Conservation (phyloP, 805 yeast species). For the Zygosaccharomyces bailii region DNA sequence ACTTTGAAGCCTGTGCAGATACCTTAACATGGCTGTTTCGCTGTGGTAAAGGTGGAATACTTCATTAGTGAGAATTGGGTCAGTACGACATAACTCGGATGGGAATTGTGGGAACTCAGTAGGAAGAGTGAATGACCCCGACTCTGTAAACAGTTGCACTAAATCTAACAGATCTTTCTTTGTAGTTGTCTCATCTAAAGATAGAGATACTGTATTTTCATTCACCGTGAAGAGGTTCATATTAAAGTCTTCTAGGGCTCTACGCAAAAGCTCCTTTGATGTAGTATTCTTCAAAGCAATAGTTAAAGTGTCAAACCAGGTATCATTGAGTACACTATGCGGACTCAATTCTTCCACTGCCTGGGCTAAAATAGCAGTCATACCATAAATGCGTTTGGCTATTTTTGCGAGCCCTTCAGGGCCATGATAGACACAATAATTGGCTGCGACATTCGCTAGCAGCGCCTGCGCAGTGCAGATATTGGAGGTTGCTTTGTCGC, state of each 20-base stretch:
- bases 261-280: constrained; percentile 48
- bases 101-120: constrained; percentile 50
- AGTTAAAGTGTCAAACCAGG: constrained; percentile 87
- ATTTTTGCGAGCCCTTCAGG: constrained; percentile 78
- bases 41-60: constrained; percentile 88
- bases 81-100: constrained; percentile 49
- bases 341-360: constrained; percentile 41
- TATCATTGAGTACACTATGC: constrained; percentile 52
- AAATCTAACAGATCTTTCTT: constrained; percentile 56
- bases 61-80: constrained; percentile 58
- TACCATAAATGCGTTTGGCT: constrained; percentile 70
- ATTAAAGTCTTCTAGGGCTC: constrained; percentile 58
- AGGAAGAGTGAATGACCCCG: constrained; percentile 15
- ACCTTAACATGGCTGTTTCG: constrained; percentile 92
- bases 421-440: constrained; percentile 96
- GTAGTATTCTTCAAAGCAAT: constrained; percentile 48
- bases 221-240: constrained; percentile 75
- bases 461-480: constrained; percentile 98
- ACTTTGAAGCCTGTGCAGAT: constrained; percentile 76
- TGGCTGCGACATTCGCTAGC: constrained; percentile 91
- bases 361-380: constrained; percentile 67
- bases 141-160: constrained; percentile 53
- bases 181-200: constrained; percentile 86
- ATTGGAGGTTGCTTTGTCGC: constrained; percentile 97
- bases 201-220: constrained; percentile 60